phyloP scores from a whole-genome alignment of 768 basidiomycete genomes.

The Daedalea quercina region DNA sequence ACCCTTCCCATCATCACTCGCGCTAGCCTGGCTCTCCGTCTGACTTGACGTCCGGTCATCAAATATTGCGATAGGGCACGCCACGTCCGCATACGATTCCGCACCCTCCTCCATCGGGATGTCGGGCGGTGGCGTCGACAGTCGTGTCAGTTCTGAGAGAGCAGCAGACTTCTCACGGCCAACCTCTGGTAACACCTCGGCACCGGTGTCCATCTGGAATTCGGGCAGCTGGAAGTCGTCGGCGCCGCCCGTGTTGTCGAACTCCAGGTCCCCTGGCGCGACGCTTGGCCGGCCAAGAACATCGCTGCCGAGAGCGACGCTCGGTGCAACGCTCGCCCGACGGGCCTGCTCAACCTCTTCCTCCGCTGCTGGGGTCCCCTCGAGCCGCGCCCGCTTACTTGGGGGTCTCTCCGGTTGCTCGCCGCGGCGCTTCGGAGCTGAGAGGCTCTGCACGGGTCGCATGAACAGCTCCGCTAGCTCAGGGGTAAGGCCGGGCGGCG shows the following conservation, averaged over 20 bases:
- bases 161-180: conserved; percentile 39
- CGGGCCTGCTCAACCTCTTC: conserved; percentile 70
- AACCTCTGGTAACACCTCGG: conserved; percentile 17
- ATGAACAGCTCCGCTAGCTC: conserved; percentile 83
- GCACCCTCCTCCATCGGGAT: conserved; percentile 47
- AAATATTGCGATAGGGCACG: conserved; percentile 78
- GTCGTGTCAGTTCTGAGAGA: conserved; percentile 48
- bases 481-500: conserved; percentile 76
- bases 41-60: conserved; percentile 55
- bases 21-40: conserved; percentile 27
- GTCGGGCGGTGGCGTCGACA: conserved; percentile 64
- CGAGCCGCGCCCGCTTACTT: conserved; percentile 53
- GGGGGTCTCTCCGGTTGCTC: conserved; percentile 47
- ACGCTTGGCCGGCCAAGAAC: conserved; percentile 47
- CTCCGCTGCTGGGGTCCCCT: conserved; percentile 32
- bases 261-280: conserved; percentile 53
- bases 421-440: conserved; percentile 53
- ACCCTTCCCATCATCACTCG: conserved; percentile 55
- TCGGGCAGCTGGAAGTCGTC: conserved; percentile 73
- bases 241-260: conserved; percentile 43
- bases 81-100: conserved; percentile 60
- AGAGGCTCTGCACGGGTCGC: conserved; percentile 53
- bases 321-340: conserved; percentile 62
- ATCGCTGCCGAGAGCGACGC: conserved; percentile 50
- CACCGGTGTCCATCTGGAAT: conserved; percentile 31